Evolutionary conservation across 2,329 filamentous ascomycete genomes (phyloP).

Genomic region (Harringtonia aguacate): DNA sequence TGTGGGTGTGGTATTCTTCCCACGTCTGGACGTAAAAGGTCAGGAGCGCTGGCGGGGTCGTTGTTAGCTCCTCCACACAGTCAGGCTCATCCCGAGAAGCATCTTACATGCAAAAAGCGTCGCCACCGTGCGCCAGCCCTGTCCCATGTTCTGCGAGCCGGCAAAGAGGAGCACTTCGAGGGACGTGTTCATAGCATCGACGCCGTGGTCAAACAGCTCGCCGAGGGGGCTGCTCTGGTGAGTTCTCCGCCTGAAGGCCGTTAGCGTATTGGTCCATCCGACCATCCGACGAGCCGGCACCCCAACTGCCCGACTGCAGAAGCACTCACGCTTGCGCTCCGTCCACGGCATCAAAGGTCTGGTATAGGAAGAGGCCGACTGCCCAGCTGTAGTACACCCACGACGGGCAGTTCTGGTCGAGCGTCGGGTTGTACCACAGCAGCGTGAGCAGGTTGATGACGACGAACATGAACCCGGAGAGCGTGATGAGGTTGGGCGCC

Average conservation of each 20-base stretch:
- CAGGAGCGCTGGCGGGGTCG: slow-evolving; percentile 51
- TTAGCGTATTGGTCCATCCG: too few species aligned
- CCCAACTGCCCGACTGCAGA: background rate
- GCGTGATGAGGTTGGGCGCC: slow-evolving; percentile 81
- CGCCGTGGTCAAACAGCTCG: slow-evolving; percentile 94
- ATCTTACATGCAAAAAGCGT: slow-evolving; percentile 76
- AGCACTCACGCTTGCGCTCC: slow-evolving; percentile 76
- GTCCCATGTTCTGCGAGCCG: slow-evolving; percentile 83
- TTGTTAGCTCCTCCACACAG: too few species aligned
- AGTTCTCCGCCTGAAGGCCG: slow-evolving; percentile 58
- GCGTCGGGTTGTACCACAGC: slow-evolving; percentile 89
- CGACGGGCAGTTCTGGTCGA: slow-evolving; percentile 83
- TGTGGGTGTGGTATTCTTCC: slow-evolving; percentile 98
- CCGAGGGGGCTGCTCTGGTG: slow-evolving; percentile 87
- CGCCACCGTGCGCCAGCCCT: slow-evolving; percentile 80
- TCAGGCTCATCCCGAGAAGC: too few species aligned
- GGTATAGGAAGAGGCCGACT: slow-evolving; percentile 83
- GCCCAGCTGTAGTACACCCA: slow-evolving; percentile 97
- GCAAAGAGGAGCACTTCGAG: slow-evolving; percentile 89
- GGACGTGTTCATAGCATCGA: slow-evolving; percentile 93
- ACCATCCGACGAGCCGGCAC: too few species aligned
- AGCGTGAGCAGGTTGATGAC: slow-evolving; percentile 82
- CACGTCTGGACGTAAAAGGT: slow-evolving; percentile 99
- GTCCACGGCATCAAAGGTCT: slow-evolving; percentile 97
- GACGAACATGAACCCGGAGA: slow-evolving; percentile 84